Evolutionary conservation across 139 green algal genomes (phyloP).

Genomic region (Tetradesmus obliquus): DNA sequence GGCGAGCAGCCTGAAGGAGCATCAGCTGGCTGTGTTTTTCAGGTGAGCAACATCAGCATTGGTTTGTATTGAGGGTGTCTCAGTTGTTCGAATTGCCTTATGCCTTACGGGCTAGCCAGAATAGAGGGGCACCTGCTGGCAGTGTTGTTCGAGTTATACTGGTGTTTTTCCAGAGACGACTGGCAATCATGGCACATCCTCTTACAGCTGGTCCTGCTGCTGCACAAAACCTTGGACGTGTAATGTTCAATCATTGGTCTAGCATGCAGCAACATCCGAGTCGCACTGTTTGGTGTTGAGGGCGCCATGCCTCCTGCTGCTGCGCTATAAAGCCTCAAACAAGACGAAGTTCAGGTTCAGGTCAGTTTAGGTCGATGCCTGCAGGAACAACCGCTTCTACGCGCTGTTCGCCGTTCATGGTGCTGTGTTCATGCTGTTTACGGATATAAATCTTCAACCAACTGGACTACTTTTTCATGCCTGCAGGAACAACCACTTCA

Average conservation of each 20-base stretch:
- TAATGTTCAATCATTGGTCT: no score
- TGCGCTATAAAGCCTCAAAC: no score
- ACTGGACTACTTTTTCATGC: neutral
- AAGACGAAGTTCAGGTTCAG: no score
- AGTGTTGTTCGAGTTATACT: slow-evolving; percentile 53
- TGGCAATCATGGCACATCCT: no score
- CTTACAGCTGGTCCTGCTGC: no score
- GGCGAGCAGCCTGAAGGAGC: neutral
- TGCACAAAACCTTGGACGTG: no score
- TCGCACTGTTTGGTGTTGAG: no score
- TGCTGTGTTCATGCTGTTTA: neutral
- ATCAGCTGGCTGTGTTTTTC: slow-evolving; percentile 65
- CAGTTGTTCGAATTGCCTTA: no score
- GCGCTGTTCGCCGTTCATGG: neutral
- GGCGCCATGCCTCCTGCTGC: no score
- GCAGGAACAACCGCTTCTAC: neutral
- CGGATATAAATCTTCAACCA: neutral
- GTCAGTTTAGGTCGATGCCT: neutral
- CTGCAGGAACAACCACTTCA: slow-evolving; percentile 96
- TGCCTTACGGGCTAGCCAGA: neutral
- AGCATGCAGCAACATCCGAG: no score
- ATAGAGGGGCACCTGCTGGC: slow-evolving; percentile 15
- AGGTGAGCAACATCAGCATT: neutral
- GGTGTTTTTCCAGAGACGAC: no score
- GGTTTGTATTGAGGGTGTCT: neutral